A percentile compares a stretch with the other conserved stretches of the same genome.
These are phyloP conservation scores for Leccinum truebloodii DNA, from an alignment of 768 basidiomycete species.

Conservation along the genomic window DNA sequence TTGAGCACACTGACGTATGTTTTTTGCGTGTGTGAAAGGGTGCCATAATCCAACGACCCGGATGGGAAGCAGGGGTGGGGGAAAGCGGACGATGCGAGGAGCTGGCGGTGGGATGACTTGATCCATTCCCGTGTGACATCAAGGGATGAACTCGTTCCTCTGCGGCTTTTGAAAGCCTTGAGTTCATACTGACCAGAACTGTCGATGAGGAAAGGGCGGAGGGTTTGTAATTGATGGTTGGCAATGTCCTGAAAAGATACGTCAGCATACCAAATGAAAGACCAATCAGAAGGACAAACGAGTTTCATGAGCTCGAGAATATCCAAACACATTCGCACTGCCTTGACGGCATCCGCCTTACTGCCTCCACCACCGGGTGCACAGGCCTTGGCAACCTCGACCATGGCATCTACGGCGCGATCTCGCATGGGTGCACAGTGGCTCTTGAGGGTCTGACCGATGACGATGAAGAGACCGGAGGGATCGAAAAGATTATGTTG, in stretches of 20 bases:
- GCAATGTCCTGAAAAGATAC: conserved; percentile 76
- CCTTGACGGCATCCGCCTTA: conserved; percentile 66
- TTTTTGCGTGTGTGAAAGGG: conserved; percentile 43
- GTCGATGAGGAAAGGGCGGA: conserved; percentile 87
- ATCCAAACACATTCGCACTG: conserved; percentile 83
- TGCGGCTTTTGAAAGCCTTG: conserved; percentile 68
- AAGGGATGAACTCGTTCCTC: conserved; percentile 46
- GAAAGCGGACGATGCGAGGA: conserved; percentile 41
- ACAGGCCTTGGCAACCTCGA: conserved; percentile 62
- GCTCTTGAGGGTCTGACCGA: conserved; percentile 80
- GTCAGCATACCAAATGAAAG: conserved; percentile 20
- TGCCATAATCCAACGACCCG: conserved; percentile 43
- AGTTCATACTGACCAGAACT: conserved; percentile 80
- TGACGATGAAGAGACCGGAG: conserved; percentile 70
- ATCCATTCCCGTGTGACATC: conserved; percentile 68
- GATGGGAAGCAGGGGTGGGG: conserved; percentile 46
- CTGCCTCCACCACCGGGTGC: conserved; percentile 54
- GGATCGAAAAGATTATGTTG: conserved; percentile 76
- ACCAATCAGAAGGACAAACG: conserved; percentile 47
- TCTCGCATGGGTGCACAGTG: conserved; percentile 96
- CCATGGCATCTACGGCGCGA: conserved; percentile 79
- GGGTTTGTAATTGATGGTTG: conserved; percentile 90
- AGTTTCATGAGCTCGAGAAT: conserved; percentile 95
- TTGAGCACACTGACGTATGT: conserved; percentile 57
- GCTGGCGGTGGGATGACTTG: conserved; percentile 49